Conservation (phyloP, 768 basidiomycete species). For the Trametes elegans region DNA sequence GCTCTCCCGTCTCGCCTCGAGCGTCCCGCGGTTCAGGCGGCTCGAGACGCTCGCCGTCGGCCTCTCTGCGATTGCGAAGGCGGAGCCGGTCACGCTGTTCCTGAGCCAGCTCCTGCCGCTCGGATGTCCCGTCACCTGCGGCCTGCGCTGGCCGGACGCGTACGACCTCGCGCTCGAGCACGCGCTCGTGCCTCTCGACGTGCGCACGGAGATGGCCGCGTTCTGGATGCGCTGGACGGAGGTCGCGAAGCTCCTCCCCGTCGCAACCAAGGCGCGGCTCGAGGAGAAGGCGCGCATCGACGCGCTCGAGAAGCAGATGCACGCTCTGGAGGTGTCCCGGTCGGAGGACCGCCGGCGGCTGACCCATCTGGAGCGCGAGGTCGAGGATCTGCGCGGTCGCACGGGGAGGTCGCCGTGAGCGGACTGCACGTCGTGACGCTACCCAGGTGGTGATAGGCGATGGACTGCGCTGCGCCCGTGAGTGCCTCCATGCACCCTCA, state of each 20-base stretch:
- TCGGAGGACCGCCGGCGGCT: constrained; percentile 14
- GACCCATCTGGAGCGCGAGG: constrained; percentile 21
- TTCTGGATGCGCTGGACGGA: constrained; percentile 27
- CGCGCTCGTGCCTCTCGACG: constrained; percentile 22
- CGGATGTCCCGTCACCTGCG: constrained; percentile 41
- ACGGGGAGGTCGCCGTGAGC: constrained; percentile 6
- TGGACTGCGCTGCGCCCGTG: background rate
- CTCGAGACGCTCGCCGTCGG: constrained; percentile 46
- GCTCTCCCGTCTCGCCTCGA: constrained; percentile 1
- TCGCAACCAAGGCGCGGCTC: constrained; percentile 23
- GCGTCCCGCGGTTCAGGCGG: constrained; percentile 20
- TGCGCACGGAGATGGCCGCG: constrained; percentile 20
- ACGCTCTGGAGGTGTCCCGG: constrained; percentile 8
- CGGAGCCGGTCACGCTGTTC: constrained; percentile 48
- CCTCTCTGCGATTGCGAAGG: constrained; percentile 45
- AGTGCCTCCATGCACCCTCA: background rate
- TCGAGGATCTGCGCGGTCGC: constrained; percentile 17
- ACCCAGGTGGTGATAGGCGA: background rate
- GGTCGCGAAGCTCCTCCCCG: constrained; percentile 25
- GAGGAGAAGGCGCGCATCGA: constrained; percentile 21
- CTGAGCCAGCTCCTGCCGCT: constrained; percentile 51
- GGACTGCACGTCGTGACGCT: background rate
- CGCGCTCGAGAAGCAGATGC: constrained; percentile 17
- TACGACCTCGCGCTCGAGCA: constrained; percentile 28
- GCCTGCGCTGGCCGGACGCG: constrained; percentile 49